Percentiles rank a stretch among this genome's conserved stretches.
These are phyloP conservation scores for Hebeloma cylindrosporum DNA, from an alignment of 768 basidiomycete species.

Conservation along the genomic window DNA sequence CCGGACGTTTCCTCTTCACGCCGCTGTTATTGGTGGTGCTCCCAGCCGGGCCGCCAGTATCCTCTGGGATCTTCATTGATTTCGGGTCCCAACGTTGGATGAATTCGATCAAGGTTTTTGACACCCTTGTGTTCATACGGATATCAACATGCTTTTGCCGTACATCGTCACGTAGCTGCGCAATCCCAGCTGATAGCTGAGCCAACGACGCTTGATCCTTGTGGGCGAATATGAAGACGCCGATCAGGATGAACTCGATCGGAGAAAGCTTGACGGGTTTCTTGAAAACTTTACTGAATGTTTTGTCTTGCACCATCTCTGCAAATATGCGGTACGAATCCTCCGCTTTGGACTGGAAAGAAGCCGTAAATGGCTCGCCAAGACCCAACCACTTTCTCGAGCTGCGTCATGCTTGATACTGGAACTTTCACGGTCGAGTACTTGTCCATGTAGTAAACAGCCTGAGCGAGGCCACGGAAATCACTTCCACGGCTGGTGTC, in stretches of 20 bases:
- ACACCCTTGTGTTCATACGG: conserved; percentile 58
- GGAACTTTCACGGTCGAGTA: conserved; percentile 27
- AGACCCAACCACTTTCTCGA: conserved; percentile 55
- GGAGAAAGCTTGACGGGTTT: conserved; percentile 56
- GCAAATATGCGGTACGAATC: conserved; percentile 49
- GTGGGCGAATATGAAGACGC: conserved; percentile 52
- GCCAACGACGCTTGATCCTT: conserved; percentile 37
- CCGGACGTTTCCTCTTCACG: conserved; percentile 22
- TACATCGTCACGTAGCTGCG: conserved; percentile 55
- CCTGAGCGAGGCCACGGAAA: conserved; percentile 58
- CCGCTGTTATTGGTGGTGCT: not conserved
- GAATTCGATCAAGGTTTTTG: conserved; percentile 55
- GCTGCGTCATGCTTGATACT: conserved; percentile 25
- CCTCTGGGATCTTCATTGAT: conserved; percentile 11
- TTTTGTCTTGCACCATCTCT: conserved; percentile 39
- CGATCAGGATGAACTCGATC: conserved; percentile 63
- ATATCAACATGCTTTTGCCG: conserved; percentile 60
- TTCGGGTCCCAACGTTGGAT: conserved; percentile 33
- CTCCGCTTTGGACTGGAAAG: conserved; percentile 34
- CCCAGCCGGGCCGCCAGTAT: conserved; percentile 3
- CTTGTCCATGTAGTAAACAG: conserved; percentile 50
- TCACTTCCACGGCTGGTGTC: conserved; percentile 51
- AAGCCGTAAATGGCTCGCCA: conserved; percentile 26
- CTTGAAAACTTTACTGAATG: conserved; percentile 38
- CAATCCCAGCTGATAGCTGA: conserved; percentile 46